Percentiles rank a stretch among this genome's conserved stretches.
These are phyloP conservation scores for Leccinum olivaceopallidum DNA, from an alignment of 768 basidiomycete genomes.

Conservation along the genomic window DNA sequence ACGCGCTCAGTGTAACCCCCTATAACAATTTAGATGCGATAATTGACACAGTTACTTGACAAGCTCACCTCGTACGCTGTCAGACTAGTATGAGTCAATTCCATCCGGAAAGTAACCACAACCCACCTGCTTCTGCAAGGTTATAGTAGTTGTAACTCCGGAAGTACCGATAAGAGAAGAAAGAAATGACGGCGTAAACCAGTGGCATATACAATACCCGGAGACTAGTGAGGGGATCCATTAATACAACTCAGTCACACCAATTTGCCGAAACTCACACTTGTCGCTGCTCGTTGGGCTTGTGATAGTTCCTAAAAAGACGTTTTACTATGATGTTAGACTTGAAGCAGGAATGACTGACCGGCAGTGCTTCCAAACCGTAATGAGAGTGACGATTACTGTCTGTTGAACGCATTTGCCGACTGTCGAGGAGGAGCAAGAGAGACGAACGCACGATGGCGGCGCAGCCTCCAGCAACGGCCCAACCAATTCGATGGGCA, in stretches of 20 bases:
- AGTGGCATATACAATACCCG: constrained; percentile 85
- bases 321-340: not conserved
- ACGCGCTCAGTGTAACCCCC: constrained; percentile 84
- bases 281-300: constrained; percentile 74
- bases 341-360: constrained; percentile 31
- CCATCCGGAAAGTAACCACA: constrained; percentile 14
- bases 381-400: constrained; percentile 54
- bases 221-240: constrained; percentile 42
- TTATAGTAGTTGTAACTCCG: constrained; percentile 69
- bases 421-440: not conserved
- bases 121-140: constrained; percentile 50
- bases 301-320: constrained; percentile 64
- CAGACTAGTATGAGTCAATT: constrained; percentile 24
- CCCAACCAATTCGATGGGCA: constrained; percentile 70
- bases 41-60: constrained; percentile 1
- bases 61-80: constrained; percentile 66
- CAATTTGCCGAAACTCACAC: constrained; percentile 48
- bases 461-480: constrained; percentile 64
- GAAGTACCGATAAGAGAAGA: constrained; percentile 85
- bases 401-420: constrained; percentile 42
- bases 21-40: constrained; percentile 33
- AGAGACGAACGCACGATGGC: constrained; percentile 43
- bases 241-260: not conserved
- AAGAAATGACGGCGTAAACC: constrained; percentile 79
- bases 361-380: constrained; percentile 66